Percentiles rank a stretch among this genome's conserved stretches.
Conservation (phyloP, 2,329 filamentous ascomycete species). For the Pezicula radicicola region DNA sequence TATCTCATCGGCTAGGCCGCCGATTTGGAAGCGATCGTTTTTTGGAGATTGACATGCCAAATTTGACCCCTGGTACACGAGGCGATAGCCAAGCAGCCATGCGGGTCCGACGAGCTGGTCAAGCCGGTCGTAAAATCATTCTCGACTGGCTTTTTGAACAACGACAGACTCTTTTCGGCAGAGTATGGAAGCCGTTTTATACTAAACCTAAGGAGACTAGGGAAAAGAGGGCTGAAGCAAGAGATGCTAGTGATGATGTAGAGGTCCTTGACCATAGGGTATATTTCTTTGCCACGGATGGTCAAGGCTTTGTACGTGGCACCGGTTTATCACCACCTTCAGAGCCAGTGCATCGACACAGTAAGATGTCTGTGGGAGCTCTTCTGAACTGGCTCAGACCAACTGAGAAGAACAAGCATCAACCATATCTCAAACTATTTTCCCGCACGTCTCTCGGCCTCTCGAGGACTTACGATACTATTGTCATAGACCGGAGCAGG, state of each 20-base stretch:
- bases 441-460: constrained; percentile 50
- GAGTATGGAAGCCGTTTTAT: constrained; percentile 26
- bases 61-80: constrained; percentile 23
- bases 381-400: constrained; percentile 54
- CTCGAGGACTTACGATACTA: constrained; percentile 40
- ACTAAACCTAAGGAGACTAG: constrained; percentile 18
- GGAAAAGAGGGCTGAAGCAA: constrained; percentile 34
- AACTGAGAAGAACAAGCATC: constrained; percentile 38
- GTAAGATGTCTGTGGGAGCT: constrained; percentile 30
- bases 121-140: constrained; percentile 29
- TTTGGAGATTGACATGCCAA: constrained; percentile 51
- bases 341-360: neutral
- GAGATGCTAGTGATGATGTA: constrained; percentile 29
- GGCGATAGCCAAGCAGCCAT: constrained; percentile 23
- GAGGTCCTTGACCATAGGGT: constrained; percentile 37
- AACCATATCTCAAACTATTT: constrained; percentile 54
- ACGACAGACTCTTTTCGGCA: constrained; percentile 21
- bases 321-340: neutral
- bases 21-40: constrained; percentile 58
- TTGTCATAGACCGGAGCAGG: constrained; percentile 43
- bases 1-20: constrained; percentile 48
- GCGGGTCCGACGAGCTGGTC: constrained; percentile 27
- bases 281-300: constrained; percentile 54
- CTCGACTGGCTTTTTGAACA: constrained; percentile 36
- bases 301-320: constrained; percentile 18